Conservation (phyloP, 2,329 filamentous ascomycete genomes). For the Myotisia sp. region DNA sequence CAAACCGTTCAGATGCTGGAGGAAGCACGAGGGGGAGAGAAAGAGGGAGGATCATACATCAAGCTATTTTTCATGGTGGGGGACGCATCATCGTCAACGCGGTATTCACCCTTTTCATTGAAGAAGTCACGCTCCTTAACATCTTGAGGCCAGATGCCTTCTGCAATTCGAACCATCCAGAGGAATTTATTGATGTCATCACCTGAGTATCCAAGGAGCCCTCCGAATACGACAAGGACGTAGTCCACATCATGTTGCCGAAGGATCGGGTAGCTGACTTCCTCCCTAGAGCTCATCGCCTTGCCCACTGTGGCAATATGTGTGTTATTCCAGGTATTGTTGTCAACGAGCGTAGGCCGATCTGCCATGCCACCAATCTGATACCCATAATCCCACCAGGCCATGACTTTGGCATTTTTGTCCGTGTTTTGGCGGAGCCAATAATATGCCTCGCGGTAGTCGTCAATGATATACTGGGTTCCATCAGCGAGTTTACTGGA, state of each 20-base stretch:
- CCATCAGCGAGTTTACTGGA: constrained; percentile 87
- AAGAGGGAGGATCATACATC: too few relatives aligned
- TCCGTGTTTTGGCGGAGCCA: constrained; percentile 97
- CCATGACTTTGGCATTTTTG: constrained; percentile 95
- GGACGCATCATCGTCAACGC: constrained; percentile 81
- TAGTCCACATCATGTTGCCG: constrained; percentile 98
- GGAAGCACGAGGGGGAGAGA: constrained; percentile 12
- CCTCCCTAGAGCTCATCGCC: constrained; percentile 93
- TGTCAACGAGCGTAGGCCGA: constrained; percentile 89
- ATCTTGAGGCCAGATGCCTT: constrained; percentile 99
- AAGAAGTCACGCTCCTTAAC: constrained; percentile 96
- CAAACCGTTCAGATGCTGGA: background rate
- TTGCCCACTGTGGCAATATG: constrained; percentile 98
- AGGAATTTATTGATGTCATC: constrained; percentile 99
- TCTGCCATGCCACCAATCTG: constrained; percentile 99
- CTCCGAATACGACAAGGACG: constrained; percentile 92
- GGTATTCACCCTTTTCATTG: constrained; percentile 83
- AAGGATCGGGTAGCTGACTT: constrained; percentile 97
- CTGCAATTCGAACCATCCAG: constrained; percentile 98
- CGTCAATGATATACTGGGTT: constrained; percentile 95
- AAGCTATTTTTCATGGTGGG: constrained; percentile 98
- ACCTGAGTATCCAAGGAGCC: constrained; percentile 88
- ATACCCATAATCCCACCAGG: constrained; percentile 99
- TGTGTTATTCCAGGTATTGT: constrained; percentile 99
- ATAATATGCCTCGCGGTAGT: constrained; percentile 98